Evolutionary conservation across 768 basidiomycete species (phyloP).

Genomic region (Amanita thiersii): DNA sequence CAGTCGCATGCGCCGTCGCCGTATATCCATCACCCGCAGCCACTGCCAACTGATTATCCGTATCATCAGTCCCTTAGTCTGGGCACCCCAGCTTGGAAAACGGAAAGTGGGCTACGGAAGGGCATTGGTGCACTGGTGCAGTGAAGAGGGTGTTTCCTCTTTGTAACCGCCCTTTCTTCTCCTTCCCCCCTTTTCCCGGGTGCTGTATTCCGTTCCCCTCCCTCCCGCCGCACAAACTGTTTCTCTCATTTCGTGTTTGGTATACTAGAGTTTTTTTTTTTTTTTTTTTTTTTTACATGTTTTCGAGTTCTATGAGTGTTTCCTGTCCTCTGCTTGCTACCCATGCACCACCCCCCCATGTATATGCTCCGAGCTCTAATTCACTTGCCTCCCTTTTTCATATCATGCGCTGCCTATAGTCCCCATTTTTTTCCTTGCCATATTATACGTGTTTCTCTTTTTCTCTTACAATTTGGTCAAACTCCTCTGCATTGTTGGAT

Average conservation of each 20-base stretch:
- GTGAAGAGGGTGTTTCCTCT: constrained; percentile 12
- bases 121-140: constrained; percentile 30
- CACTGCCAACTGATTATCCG: constrained; percentile 27
- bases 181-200: neutral
- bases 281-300: constrained; percentile 4
- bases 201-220: neutral
- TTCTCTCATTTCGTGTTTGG: constrained; percentile 8
- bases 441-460: constrained; percentile 6
- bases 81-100: constrained; percentile 37
- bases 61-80: constrained; percentile 33
- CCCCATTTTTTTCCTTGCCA: too few species aligned
- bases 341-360: too few species aligned
- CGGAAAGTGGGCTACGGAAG: constrained; percentile 34
- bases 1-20: constrained; percentile 22
- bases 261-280: constrained; percentile 9
- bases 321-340: too few species aligned
- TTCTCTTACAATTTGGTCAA: neutral
- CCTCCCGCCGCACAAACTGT: neutral
- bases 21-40: constrained; percentile 35
- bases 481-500: neutral
- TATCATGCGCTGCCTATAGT: too few species aligned
- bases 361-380: too few species aligned
- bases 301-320: too few species aligned
- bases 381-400: too few species aligned
- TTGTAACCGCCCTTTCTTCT: neutral